These are phyloP conservation scores for Apiotrichum porosum DNA, from an alignment of 1,284 basidiomycete species.

Conservation along the genomic window DNA sequence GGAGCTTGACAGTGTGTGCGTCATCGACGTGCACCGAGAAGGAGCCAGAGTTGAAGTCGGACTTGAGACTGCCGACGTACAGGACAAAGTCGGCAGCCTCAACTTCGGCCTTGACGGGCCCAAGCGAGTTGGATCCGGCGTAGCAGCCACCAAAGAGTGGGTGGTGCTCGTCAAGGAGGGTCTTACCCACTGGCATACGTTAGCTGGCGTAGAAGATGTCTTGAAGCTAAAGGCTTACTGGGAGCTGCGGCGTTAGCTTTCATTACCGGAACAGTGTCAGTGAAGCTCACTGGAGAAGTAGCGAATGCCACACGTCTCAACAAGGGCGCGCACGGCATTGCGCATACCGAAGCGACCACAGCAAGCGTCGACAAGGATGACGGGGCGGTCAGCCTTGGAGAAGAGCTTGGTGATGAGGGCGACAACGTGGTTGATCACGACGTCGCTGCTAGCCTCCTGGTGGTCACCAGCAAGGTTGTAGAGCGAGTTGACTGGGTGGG, in stretches of 20 bases:
- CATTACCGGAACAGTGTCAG: not conserved
- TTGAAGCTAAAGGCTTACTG: constrained; percentile 36
- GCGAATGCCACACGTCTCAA: constrained; percentile 64
- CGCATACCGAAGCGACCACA: constrained; percentile 72
- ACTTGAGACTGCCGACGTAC: constrained; percentile 71
- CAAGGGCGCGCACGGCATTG: constrained; percentile 63
- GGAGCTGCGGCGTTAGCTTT: constrained; percentile 54
- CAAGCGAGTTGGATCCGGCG: constrained; percentile 70
- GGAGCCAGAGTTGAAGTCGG: constrained; percentile 71
- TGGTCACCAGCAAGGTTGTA: not conserved
- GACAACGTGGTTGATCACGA: constrained; percentile 65
- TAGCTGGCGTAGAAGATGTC: not conserved
- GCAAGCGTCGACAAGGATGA: constrained; percentile 86
- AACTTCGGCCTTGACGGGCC: constrained; percentile 66
- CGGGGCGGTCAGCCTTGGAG: constrained; percentile 61
- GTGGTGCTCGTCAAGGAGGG: constrained; percentile 70
- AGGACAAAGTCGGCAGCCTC: constrained; percentile 79
- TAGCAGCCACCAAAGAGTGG: constrained; percentile 87
- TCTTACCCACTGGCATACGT: constrained; percentile 64
- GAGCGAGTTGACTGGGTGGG: constrained; percentile 7
- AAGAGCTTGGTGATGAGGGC: constrained; percentile 65
- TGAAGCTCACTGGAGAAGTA: constrained; percentile 59
- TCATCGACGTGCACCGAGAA: constrained; percentile 56
- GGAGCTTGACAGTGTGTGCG: constrained; percentile 64
- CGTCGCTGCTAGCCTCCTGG: constrained; percentile 53